phyloP scores from a whole-genome alignment of 1,284 basidiomycete species.

The Moesziomyces globuligerus region DNA sequence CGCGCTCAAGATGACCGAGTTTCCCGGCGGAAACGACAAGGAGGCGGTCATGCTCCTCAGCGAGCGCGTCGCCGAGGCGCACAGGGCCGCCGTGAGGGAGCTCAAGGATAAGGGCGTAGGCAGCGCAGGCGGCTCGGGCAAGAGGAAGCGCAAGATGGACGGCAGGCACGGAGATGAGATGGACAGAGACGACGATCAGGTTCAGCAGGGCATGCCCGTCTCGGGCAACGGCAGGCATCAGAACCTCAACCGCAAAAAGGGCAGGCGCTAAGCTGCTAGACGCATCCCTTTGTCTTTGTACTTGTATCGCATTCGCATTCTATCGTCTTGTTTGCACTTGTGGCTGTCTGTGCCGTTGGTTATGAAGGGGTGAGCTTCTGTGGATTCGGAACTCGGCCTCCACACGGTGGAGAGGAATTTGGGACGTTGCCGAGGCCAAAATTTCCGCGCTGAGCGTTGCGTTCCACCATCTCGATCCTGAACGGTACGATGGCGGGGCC shows the following conservation, averaged over 20 bases:
- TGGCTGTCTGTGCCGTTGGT: too few relatives aligned
- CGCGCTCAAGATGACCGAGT: conserved; percentile 90
- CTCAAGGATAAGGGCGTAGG: conserved; percentile 61
- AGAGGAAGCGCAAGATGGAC: conserved; percentile 57
- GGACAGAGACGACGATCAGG: conserved; percentile 65
- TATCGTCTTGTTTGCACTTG: neutral
- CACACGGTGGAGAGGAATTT: neutral
- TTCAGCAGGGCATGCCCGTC: conserved; percentile 49
- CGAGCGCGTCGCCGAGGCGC: conserved; percentile 90
- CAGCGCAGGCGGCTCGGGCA: conserved; percentile 56
- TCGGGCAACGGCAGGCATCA: conserved; percentile 27
- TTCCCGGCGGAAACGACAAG: conserved; percentile 79
- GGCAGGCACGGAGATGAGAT: conserved; percentile 53
- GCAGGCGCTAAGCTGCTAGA: conserved; percentile 23
- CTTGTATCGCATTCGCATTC: neutral
- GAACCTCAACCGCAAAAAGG: conserved; percentile 34
- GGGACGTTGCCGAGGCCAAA: neutral
- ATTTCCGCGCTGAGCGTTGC: neutral
- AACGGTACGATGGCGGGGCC: conserved; percentile 19
- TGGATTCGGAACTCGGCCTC: neutral
- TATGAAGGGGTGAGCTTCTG: too few relatives aligned
- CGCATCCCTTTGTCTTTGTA: neutral
- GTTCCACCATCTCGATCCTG: neutral
- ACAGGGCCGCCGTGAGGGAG: conserved; percentile 82
- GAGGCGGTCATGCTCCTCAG: conserved; percentile 88